Percentiles rank a stretch among this genome's conserved stretches.
Evolutionary conservation across 2,329 filamentous ascomycete species (phyloP).

Genomic region (Fusarium hostae): DNA sequence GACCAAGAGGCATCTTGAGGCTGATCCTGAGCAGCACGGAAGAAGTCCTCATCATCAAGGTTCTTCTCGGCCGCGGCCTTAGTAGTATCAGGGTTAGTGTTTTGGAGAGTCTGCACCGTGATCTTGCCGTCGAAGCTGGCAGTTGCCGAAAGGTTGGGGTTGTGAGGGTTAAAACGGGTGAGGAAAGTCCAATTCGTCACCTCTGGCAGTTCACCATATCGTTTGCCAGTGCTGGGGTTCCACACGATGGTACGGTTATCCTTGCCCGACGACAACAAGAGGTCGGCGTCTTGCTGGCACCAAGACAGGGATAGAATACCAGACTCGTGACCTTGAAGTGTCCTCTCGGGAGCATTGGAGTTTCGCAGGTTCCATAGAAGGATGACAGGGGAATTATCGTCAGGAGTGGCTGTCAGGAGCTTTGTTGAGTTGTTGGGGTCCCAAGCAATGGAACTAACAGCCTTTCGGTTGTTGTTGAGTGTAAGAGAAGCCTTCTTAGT

Average conservation of each 20-base stretch:
- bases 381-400: slow-evolving; percentile 88
- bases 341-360: slow-evolving; percentile 91
- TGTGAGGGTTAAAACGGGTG: slow-evolving; percentile 92
- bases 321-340: slow-evolving; percentile 90
- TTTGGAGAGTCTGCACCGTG: slow-evolving; percentile 91
- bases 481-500: slow-evolving; percentile 97
- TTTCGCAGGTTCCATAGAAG: slow-evolving; percentile 95
- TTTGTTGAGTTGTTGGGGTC: slow-evolving; percentile 96
- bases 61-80: slow-evolving; percentile 74
- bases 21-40: slow-evolving; percentile 90
- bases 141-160: slow-evolving; percentile 91
- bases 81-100: slow-evolving; percentile 82
- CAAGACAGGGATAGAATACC: slow-evolving; percentile 94
- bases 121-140: slow-evolving; percentile 98
- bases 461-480: slow-evolving; percentile 93
- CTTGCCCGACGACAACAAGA: slow-evolving; percentile 93
- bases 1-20: slow-evolving; percentile 92
- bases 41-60: slow-evolving; percentile 94
- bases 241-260: slow-evolving; percentile 95
- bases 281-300: slow-evolving; percentile 89
- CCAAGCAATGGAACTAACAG: slow-evolving; percentile 96
- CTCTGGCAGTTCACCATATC: slow-evolving; percentile 91
- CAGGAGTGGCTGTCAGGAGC: slow-evolving; percentile 89
- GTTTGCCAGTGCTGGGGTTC: slow-evolving; percentile 92
- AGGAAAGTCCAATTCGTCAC: slow-evolving; percentile 99